Evolutionary conservation across 495 filamentous ascomycete species (phyloP), one percentile per base, ranked within the genome.

Genomic region (Viridothelium virens): DNA sequence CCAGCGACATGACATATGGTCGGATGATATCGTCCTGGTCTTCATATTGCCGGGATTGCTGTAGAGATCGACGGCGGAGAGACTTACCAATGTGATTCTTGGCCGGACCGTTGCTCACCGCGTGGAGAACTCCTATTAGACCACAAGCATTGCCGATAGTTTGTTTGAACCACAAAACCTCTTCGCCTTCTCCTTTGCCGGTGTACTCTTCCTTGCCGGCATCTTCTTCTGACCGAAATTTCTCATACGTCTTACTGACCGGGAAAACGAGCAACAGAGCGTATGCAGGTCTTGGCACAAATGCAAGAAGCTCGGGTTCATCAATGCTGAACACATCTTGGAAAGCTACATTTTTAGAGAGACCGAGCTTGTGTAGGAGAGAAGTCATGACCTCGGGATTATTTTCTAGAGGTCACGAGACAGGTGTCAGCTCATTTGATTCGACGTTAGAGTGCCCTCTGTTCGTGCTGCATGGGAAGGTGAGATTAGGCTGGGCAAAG

Each of bases 131-230:
- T 0, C 82, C 85, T 72, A 87, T 87, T 62, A 87, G 70, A 6
- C 85, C 85, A 72, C 85, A 88, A 14, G 85, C 86, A 72, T 87
- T 85, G 34, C 82, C 79, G 66, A 88, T 87, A 0, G 86, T 88
- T 72, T 88, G 85, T 68, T 80, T 84, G 70, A 83, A 84, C 86
- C 86, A 88, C 9, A 87, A 61, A 0, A 87, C 79, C 10, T 84
- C 81, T 70, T 87, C 84, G 1, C 75, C 72, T 0, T 74, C 64
- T 7, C 85, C 86, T 18, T 66, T 77, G 12, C 82, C 82, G 1
- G 75, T 50, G 67, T 87, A 87, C 39, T 74, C 76, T n/a, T 71
- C 67, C 44, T 69, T 68, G 11, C 70, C 70, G 48, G 64, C 66
- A 69, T 79, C 77, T 65, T 79, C 77, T 65, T 75, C 71, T 16